Evolutionary conservation across 768 basidiomycete genomes (phyloP).

Genomic region (Suillus subluteus): DNA sequence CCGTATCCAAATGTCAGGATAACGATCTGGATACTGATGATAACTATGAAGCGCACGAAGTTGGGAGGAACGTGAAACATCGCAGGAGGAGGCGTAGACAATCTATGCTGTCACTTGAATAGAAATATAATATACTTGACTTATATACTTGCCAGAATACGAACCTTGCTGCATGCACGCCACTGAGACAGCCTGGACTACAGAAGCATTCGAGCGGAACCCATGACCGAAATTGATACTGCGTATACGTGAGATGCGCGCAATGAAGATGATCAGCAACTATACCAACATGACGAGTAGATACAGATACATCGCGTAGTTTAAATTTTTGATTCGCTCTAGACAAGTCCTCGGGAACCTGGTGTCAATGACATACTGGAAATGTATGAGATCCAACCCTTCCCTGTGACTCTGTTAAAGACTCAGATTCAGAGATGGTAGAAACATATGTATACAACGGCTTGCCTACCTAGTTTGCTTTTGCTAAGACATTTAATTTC

Average conservation of each 20-base stretch:
- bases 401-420: neutral
- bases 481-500: neutral
- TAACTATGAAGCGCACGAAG: neutral
- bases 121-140: neutral
- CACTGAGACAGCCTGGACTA: neutral
- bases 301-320: neutral
- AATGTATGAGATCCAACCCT: neutral
- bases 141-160: neutral
- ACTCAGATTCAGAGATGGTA: neutral
- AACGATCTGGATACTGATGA: neutral
- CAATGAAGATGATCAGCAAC: neutral
- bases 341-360: neutral
- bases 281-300: neutral
- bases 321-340: neutral
- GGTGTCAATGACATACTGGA: neutral
- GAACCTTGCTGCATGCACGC: neutral
- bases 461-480: neutral
- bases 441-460: neutral
- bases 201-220: neutral
- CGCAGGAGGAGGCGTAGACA: neutral
- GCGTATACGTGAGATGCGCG: neutral
- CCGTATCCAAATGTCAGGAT: conserved; percentile 14
- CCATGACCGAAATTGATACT: neutral
- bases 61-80: neutral
- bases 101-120: neutral